These are phyloP conservation scores for Mollisiaceae sp. DNA, from an alignment of 2,329 filamentous ascomycete species.

Conservation along the genomic window DNA sequence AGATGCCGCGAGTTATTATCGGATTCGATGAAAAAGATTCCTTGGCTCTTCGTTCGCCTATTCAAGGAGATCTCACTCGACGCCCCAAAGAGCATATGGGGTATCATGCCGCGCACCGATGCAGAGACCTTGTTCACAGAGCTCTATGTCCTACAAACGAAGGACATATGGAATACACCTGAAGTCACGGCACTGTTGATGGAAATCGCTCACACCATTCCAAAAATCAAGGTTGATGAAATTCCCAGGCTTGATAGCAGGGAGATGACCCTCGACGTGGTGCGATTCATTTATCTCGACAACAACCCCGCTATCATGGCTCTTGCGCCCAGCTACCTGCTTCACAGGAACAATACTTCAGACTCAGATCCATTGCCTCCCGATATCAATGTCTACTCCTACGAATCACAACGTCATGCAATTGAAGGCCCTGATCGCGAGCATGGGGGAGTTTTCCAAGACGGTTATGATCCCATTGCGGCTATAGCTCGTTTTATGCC, in stretches of 20 bases:
- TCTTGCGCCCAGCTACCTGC: conserved; percentile 37
- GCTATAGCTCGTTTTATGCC: conserved; percentile 37
- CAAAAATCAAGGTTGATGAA: conserved; percentile 29
- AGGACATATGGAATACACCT: conserved; percentile 75
- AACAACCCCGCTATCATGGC: conserved; percentile 42
- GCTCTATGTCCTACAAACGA: conserved; percentile 68
- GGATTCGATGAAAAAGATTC: conserved; percentile 72
- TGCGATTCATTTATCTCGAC: conserved; percentile 43
- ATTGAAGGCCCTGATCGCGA: conserved; percentile 18
- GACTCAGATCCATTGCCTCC: conserved; percentile 44
- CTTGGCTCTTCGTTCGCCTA: conserved; percentile 83
- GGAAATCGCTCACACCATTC: conserved; percentile 60
- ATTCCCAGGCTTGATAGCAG: conserved; percentile 31
- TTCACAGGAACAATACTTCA: conserved; percentile 42
- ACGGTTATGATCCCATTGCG: conserved; percentile 36
- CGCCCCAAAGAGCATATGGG: conserved; percentile 83
- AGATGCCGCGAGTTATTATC: conserved; percentile 69
- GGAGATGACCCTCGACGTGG: conserved; percentile 40
- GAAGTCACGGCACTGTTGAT: conserved; percentile 66
- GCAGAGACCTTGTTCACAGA: conserved; percentile 62
- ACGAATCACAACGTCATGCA: conserved; percentile 30
- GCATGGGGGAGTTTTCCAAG: conserved; percentile 13
- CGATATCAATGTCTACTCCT: conserved; percentile 40
- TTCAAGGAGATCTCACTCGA: conserved; percentile 82
- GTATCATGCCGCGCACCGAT: conserved; percentile 63